A percentile compares a stretch with the other conserved stretches of the same genome.
phyloP scores from a whole-genome alignment of 805 yeast genomes.

The Kluyveromyces nonfermentans region DNA sequence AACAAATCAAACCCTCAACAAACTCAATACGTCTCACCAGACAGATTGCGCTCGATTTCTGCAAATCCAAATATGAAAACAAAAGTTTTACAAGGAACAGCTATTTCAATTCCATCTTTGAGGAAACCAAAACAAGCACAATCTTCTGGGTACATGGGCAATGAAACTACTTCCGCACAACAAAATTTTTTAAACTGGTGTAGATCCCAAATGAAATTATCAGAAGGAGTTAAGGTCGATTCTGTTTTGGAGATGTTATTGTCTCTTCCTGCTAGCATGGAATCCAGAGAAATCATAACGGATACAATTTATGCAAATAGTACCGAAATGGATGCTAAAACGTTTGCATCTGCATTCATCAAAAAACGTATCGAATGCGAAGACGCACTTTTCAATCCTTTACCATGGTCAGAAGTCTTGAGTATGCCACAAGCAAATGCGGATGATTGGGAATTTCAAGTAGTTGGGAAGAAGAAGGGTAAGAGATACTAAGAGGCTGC shows the following conservation, averaged over 20 bases:
- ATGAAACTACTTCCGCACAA: conserved; percentile 33
- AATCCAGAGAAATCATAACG: conserved; percentile 76
- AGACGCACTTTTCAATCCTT: conserved; percentile 36
- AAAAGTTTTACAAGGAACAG: conserved; percentile 18
- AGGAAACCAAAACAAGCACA: conserved; percentile 11
- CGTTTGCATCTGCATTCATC: conserved; percentile 85
- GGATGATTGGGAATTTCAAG: conserved; percentile 57
- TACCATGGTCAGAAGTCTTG: conserved; percentile 70
- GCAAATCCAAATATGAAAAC: conserved; percentile 7
- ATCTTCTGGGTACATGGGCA: conserved; percentile 23
- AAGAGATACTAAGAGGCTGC: conserved; percentile 32
- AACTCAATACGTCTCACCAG: conserved; percentile 26
- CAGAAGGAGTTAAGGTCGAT: conserved; percentile 64
- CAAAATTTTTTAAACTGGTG: conserved; percentile 70
- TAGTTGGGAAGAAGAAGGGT: conserved; percentile 53
- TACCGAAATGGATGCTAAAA: conserved; percentile 85
- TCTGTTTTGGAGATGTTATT: conserved; percentile 74
- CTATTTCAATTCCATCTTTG: conserved; percentile 22
- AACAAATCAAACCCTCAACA: conserved; percentile 12
- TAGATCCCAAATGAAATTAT: conserved; percentile 54
- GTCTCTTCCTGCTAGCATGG: conserved; percentile 66
- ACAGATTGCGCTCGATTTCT: conserved; percentile 27
- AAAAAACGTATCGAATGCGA: conserved; percentile 71
- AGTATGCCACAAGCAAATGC: conserved; percentile 33
- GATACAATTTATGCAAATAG: conserved; percentile 87